Base-by-base conservation (phyloP, 257 asterid genomes). In the Solanum verrucosum region DNA sequence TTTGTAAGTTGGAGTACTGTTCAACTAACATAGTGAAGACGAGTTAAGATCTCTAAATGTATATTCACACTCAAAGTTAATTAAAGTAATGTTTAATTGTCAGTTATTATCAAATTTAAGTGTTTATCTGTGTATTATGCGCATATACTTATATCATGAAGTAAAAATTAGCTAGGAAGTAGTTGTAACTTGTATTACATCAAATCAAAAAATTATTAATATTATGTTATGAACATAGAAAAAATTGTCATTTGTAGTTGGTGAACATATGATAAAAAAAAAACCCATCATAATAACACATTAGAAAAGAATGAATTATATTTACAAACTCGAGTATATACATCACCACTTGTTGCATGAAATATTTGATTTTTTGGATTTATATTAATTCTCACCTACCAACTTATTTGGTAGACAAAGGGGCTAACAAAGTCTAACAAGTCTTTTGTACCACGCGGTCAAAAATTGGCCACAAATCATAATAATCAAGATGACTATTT, bases 341-440 rank as follows among this genome's bases (percentile, higher is more conserved):
- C 84, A 78, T 56, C 8, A 78, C 84, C 84, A 78, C 84, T 78
- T 78, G 84, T 78, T 71, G 63, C 38, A 40, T 78, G 84, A 42
- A 37, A 16, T 42, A 13, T 4, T 7, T 78, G 21, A 5, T 7
- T 77, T 38, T 40, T 71, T 31, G 5, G 7, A 77, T 9, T 78
- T 42, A 1, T 71, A 33, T 71, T 6, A 15, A n/a, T 40, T 78
- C 84, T 78, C 84, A 78, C 84, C 84, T 42, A 78, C 65, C 84
- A 78, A 42, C 46, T 77, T 38, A 70, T 33, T 71, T 71, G 78
- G 78, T 71, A 31, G 78, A 31, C 14, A 71, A 70, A 15, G 1
- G 4, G 65, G 85, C 37, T 8, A 3, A 60, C 85, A 81, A 81
- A 81, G 85, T 81, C 85, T 81, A 46, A 81, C 29, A 81, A 46